These are phyloP conservation scores for Austropuccinia psidii DNA, from an alignment of 1,284 basidiomycete genomes.

Conservation along the genomic window DNA sequence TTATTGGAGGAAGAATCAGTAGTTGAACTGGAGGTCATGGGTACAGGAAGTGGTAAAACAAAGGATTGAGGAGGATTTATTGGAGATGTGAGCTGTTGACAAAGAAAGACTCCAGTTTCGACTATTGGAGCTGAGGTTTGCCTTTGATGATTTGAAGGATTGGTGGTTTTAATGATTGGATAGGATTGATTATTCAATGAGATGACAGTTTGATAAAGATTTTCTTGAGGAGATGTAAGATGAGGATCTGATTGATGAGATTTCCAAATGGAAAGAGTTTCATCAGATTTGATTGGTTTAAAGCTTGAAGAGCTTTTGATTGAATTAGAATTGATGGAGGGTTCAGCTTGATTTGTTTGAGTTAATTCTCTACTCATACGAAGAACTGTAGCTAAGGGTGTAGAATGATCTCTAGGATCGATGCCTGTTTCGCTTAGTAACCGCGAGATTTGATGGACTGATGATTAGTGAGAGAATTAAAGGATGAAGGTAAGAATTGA, in stretches of 20 bases:
- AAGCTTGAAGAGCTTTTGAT: too few species aligned
- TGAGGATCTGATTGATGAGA: background rate
- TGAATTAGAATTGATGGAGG: too few species aligned
- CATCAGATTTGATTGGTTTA: too few species aligned
- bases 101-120: conserved; percentile 35
- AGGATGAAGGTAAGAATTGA: too few species aligned
- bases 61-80: background rate
- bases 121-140: conserved; percentile 18
- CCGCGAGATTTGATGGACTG: too few species aligned
- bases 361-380: too few species aligned
- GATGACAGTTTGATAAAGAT: background rate
- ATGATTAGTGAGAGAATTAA: too few species aligned
- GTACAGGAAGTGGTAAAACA: conserved; percentile 47
- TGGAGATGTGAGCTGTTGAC: conserved; percentile 15
- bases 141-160: background rate
- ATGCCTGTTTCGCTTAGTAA: too few species aligned
- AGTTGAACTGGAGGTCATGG: conserved; percentile 21
- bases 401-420: too few species aligned
- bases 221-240: background rate
- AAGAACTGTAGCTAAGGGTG: too few species aligned
- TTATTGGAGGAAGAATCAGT: conserved; percentile 27
- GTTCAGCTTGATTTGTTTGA: too few species aligned
- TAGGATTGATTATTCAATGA: background rate
- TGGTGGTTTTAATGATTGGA: background rate
- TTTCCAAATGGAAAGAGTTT: too few species aligned